Base-by-base conservation (phyloP, 2,329 filamentous ascomycete species). In the Cryphonectria radicalis region DNA sequence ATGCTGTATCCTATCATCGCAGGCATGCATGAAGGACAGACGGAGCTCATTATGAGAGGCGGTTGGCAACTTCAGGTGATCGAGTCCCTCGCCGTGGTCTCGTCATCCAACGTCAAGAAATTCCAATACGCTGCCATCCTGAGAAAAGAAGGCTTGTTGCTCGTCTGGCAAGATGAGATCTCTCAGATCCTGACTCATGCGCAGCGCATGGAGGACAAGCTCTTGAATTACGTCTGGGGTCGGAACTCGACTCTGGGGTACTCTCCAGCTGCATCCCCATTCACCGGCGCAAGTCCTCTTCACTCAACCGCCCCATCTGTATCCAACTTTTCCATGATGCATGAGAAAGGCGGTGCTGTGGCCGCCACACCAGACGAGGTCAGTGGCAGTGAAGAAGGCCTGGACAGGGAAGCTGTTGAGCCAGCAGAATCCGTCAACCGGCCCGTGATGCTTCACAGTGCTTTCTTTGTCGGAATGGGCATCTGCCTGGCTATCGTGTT, bases 41-140 rank as follows among this genome's bases (percentile, higher is more conserved):
- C 78, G 0, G 83, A 85, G 73, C 76, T 86, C 40, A 77, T 79
- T 59, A 78, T 84, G 70, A 79, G 78, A 53, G 79, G 80, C 66
- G 83, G 84, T 4, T 84, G 81, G 59, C 80, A 82, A 67, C 77
- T 85, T 5, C 84, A 85, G 71, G 79, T 86, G 40, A 78, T 84
- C 66, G 83, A 85, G 50, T 84, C 81, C 1, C 77, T 85, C 65
- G 77, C 77, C 7, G 79, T 78, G 6, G 78, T 79, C 40, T 79
- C 81, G 37, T 79, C 80, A 19, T 79, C 82, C 4, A 80, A 77
- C 35, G 79, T 83, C 55, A 83, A 80, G 72, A 82, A 81, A 72
- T 82, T 81, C 69, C 81, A 83, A 68, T 84, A 83, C 70, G 80
- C 80, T 19, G 83, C 82, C 67, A 77, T 84, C n/a, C 78, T 82